Evolutionary conservation across 2,329 filamentous ascomycete species (phyloP).

Genomic region (Trichoderma arundinaceum): DNA sequence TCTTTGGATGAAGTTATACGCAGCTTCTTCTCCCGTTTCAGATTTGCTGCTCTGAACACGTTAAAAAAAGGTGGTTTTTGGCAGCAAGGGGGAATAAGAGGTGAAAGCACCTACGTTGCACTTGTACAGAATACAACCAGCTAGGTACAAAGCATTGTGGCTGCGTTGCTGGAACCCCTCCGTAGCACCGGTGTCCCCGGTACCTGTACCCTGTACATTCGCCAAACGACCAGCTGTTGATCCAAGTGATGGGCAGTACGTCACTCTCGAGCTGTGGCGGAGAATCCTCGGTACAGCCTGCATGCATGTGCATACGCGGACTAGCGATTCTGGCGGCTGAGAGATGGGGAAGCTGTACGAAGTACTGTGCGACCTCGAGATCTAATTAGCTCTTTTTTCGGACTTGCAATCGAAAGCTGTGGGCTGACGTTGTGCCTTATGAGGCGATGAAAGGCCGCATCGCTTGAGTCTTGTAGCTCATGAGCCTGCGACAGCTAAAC

Average conservation of each 20-base stretch:
- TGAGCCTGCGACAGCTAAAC: constrained; percentile 28
- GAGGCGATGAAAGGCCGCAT: constrained; percentile 14
- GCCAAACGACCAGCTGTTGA: not conserved
- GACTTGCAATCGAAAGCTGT: constrained; percentile 8
- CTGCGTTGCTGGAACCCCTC: not conserved
- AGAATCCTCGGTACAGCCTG: constrained; percentile 28
- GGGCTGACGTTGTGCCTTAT: not conserved
- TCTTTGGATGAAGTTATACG: too few species aligned
- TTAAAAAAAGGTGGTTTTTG: too few species aligned
- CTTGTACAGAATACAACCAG: too few species aligned
- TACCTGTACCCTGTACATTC: not conserved
- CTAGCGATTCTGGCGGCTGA: not conserved
- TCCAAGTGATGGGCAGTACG: constrained; percentile 10
- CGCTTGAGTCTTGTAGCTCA: not conserved
- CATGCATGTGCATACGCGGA: constrained; percentile 31
- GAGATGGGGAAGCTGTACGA: constrained; percentile 22
- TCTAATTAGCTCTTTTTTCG: constrained; percentile 13
- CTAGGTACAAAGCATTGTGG: not conserved
- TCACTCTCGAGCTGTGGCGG: constrained; percentile 24
- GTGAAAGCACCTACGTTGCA: too few species aligned
- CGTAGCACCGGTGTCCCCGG: not conserved
- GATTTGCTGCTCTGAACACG: too few species aligned
- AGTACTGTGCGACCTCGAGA: not conserved
- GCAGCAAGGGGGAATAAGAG: too few species aligned
- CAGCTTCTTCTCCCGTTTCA: too few species aligned